These are phyloP conservation scores for Gnomoniopsis smithogilvyi DNA, from an alignment of 2,329 filamentous ascomycete genomes.

Conservation along the genomic window DNA sequence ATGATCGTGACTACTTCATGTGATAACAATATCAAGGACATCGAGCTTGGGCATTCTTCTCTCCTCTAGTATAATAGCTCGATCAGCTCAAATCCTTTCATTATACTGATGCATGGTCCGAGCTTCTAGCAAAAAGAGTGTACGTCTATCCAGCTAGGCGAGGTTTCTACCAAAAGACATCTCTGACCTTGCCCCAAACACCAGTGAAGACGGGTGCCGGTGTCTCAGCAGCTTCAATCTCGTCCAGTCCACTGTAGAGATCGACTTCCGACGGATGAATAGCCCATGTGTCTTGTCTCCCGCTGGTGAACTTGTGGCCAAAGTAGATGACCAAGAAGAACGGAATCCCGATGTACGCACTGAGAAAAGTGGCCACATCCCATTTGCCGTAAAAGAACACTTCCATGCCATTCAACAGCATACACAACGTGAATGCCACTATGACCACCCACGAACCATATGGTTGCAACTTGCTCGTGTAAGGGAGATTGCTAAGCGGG, in stretches of 20 bases:
- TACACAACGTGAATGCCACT: conserved; percentile 31
- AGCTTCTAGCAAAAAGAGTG: no score
- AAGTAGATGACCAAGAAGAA: conserved; percentile 56
- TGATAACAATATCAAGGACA: no score
- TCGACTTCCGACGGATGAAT: background rate
- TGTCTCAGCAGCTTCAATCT: background rate
- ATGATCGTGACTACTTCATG: no score
- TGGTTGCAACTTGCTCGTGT: conserved; percentile 52
- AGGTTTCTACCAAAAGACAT: background rate
- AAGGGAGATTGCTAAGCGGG: conserved; percentile 38
- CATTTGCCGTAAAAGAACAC: conserved; percentile 60
- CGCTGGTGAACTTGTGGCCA: conserved; percentile 36
- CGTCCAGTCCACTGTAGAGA: background rate
- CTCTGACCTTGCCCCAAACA: background rate
- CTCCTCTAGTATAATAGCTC: no score
- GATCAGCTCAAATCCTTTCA: no score
- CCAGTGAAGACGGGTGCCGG: background rate
- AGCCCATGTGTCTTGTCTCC: background rate
- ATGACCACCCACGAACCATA: conserved; percentile 50
- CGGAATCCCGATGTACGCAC: conserved; percentile 63
- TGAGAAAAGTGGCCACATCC: conserved; percentile 54
- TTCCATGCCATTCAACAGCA: conserved; percentile 61
- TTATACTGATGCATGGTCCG: no score
- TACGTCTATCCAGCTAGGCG: no score
- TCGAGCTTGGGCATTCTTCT: no score